Evolutionary conservation across 2,329 filamentous ascomycete genomes (phyloP).

Genomic region (Pseudogymnoascus sp.): DNA sequence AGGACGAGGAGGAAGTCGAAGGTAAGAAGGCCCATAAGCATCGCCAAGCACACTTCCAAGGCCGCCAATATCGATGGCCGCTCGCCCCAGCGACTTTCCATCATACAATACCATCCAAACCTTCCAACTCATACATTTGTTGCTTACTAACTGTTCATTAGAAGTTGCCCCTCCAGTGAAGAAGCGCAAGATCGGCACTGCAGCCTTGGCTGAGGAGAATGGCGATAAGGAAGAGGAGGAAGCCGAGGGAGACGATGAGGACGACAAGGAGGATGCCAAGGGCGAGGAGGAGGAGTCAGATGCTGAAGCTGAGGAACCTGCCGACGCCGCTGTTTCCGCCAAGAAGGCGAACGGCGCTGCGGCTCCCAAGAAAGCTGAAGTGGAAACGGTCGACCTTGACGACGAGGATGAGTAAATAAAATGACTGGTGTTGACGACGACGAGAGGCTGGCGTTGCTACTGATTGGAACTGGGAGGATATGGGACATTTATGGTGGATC

Average conservation of each 20-base stretch:
- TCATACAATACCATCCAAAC: background rate
- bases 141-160: slow-evolving; percentile 6
- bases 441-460: background rate
- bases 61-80: slow-evolving; percentile 9
- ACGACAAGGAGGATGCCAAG: slow-evolving; percentile 7
- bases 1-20: slow-evolving; percentile 18
- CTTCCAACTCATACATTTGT: background rate
- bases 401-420: slow-evolving; percentile 8
- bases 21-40: slow-evolving; percentile 9
- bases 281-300: background rate
- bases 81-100: background rate
- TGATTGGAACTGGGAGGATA: background rate
- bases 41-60: background rate
- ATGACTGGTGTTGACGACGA: background rate
- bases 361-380: background rate
- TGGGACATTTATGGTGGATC: background rate
- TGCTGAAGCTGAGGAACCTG: background rate
- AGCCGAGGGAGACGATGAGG: slow-evolving; percentile 14
- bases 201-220: background rate
- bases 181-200: slow-evolving; percentile 23
- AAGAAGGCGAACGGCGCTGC: background rate
- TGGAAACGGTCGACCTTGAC: background rate
- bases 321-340: background rate
- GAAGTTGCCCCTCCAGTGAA: slow-evolving; percentile 21
- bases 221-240: slow-evolving; percentile 11